Base-by-base conservation (phyloP, 441 rosid species). In the Populus tomentosa region DNA sequence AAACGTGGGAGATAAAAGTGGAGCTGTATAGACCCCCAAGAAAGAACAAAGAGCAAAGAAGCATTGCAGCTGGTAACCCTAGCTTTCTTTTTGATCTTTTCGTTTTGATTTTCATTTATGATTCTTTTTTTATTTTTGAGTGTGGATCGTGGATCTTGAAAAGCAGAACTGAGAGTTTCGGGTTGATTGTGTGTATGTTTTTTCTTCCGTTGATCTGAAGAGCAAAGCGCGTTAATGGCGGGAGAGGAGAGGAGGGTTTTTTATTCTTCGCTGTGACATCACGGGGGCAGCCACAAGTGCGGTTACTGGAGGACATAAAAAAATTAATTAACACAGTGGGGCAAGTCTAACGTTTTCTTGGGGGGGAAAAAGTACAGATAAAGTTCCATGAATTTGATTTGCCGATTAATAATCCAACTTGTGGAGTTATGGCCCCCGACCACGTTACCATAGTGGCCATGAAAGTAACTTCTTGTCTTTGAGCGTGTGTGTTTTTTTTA, bases 1-100 rank as follows among this genome's bases (percentile, higher is more conserved):
- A 76, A 28, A 28, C 62, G 42, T 85, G 89, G 68, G 89, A 83
- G 40, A 93, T 82, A 6, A 90, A 79, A 56, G 87, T 70, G 36
- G 95, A 89, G 28, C 82, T 84, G 65, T 82, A 94, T 82, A 94
- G 87, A 1, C 97, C 97, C 38, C 83, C 80, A 76, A 89, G 71
- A 87, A 92, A 92, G 84, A 86, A 90, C 78, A 90, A 77, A 30
- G 79, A 83, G 78, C 90, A 94, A 63, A 91, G 85, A 70, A 81
- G 6, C 67, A 84, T 23, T 65, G 80, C 81, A 46, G 83, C 72
- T 5, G 88, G 84, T 33, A 88, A 82, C 84, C 92, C 91, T 76
- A 92, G 82, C 80, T 86, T 90, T 65, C 85, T 84, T 70, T 68
- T 87, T 61, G 87, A 87, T 53, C 85, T 80, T 88, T 87, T 92